phyloP scores from a whole-genome alignment of 169 alveolate genomes.

The Babesia bovis region DNA sequence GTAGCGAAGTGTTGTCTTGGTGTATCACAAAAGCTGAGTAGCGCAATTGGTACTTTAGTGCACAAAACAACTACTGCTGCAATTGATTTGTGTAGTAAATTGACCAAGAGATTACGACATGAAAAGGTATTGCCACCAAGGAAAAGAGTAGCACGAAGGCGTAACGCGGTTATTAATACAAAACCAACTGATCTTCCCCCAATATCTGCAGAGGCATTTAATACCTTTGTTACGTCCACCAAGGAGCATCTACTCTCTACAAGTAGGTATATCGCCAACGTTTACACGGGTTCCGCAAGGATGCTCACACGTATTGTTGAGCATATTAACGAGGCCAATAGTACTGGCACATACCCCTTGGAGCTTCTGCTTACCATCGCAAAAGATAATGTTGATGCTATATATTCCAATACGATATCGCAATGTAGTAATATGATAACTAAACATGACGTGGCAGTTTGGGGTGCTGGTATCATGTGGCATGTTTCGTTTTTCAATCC shows the following conservation, averaged over 20 bases:
- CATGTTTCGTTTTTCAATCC: conserved; percentile 38
- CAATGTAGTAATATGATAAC: conserved; percentile 4
- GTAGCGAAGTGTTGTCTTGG: background rate
- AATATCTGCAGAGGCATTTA: background rate
- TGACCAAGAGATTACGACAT: background rate
- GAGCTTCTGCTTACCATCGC: background rate
- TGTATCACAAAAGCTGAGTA: background rate
- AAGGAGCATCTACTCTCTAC: background rate
- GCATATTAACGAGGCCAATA: background rate
- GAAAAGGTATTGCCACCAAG: background rate
- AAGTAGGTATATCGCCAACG: conserved; percentile 7
- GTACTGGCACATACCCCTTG: background rate
- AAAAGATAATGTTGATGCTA: background rate
- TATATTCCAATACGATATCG: background rate
- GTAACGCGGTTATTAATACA: no score
- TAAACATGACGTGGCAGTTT: background rate
- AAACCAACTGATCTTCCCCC: no score
- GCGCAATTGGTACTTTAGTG: background rate
- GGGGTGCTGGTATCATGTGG: conserved; percentile 28
- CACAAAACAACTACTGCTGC: background rate
- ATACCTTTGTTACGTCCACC: conserved; percentile 1
- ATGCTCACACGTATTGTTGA: background rate
- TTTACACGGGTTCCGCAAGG: conserved; percentile 1
- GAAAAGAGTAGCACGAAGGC: no score
- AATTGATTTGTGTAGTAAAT: background rate